phyloP scores from a whole-genome alignment of 2,329 filamentous ascomycete species.

The Hypoxylon sp. region DNA sequence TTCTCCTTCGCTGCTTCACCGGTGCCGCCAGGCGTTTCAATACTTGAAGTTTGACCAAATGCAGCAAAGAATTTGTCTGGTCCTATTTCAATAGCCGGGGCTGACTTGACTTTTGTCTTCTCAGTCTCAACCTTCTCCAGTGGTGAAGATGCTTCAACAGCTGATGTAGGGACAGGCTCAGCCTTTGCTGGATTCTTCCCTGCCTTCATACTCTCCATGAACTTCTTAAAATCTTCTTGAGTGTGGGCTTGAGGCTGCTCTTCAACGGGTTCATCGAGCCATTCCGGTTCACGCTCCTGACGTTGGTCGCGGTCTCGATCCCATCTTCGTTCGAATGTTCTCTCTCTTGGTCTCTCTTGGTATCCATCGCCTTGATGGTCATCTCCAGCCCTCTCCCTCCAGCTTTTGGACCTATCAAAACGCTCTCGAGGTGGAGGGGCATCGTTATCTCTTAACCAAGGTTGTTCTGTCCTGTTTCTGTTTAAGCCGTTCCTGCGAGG shows the following conservation, averaged over 20 bases:
- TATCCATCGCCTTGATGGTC: constrained; percentile 55
- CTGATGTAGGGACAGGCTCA: constrained; percentile 56
- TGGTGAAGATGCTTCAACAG: constrained; percentile 56
- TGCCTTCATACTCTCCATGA: constrained; percentile 92
- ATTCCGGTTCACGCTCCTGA: constrained; percentile 87
- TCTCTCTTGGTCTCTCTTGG: constrained; percentile 69
- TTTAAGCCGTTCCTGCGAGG: constrained; percentile 75
- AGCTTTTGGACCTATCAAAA: constrained; percentile 72
- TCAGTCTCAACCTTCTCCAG: constrained; percentile 62
- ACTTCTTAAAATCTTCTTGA: constrained; percentile 92
- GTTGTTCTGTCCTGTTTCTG: constrained; percentile 77
- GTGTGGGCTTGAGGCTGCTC: constrained; percentile 81
- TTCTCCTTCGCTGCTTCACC: constrained; percentile 64
- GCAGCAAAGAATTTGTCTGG: constrained; percentile 84
- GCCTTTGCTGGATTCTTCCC: constrained; percentile 62
- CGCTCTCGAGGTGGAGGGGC: constrained; percentile 63
- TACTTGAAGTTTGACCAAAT: constrained; percentile 60
- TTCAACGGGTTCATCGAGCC: constrained; percentile 83
- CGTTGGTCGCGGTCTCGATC: constrained; percentile 69
- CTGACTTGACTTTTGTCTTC: constrained; percentile 70
- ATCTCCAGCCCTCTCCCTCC: constrained; percentile 68
- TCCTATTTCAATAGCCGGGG: constrained; percentile 75
- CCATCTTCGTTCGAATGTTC: constrained; percentile 69
- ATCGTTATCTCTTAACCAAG: constrained; percentile 78
- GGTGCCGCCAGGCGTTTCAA: constrained; percentile 66